phyloP scores from a whole-genome alignment of 495 filamentous ascomycete species.

The Penicillium argentinense region DNA sequence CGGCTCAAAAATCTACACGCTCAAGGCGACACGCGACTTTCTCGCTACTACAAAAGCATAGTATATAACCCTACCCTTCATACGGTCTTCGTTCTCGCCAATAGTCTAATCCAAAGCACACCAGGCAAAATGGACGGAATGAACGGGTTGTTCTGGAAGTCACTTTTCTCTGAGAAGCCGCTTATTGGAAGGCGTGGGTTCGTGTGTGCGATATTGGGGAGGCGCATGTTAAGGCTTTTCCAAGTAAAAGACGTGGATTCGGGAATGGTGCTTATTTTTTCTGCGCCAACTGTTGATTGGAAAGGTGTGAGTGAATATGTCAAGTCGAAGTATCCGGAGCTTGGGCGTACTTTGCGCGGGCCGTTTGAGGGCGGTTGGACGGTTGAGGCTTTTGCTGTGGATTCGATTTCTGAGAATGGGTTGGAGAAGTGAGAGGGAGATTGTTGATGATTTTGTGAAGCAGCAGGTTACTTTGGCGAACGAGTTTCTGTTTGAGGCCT shows the following conservation, averaged over 20 bases:
- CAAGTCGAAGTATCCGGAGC: slow-evolving; percentile 25
- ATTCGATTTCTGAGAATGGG: slow-evolving; percentile 30
- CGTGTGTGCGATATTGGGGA: slow-evolving; percentile 20
- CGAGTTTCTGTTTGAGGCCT: no score
- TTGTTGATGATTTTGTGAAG: slow-evolving; percentile 28
- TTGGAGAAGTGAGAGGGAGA: slow-evolving; percentile 23
- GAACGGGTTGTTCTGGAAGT: slow-evolving; percentile 12
- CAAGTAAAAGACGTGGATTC: slow-evolving; percentile 6
- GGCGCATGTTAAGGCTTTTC: slow-evolving; percentile 19
- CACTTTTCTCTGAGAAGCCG: slow-evolving; percentile 4
- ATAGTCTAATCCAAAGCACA: slow-evolving; percentile 12
- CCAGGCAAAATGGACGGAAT: slow-evolving; percentile 8
- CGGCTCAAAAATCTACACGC: slow-evolving; percentile 27
- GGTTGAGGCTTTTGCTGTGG: slow-evolving; percentile 54
- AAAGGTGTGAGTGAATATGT: slow-evolving; percentile 24
- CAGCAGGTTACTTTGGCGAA: slow-evolving; percentile 31
- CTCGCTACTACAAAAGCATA: slow-evolving; percentile 13
- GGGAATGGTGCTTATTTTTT: slow-evolving; percentile 20
- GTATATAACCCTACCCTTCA: slow-evolving; percentile 19
- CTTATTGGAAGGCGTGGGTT: slow-evolving; percentile 9
- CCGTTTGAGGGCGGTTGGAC: slow-evolving; percentile 35
- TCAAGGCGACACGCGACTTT: slow-evolving; percentile 27
- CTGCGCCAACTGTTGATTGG: slow-evolving; percentile 19
- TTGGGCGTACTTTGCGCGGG: slow-evolving; percentile 19
- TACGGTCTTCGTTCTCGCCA: slow-evolving; percentile 16